These are phyloP conservation scores for Przewalskia tangutica DNA, from an alignment of 257 asterid genomes.

Conservation along the genomic window DNA sequence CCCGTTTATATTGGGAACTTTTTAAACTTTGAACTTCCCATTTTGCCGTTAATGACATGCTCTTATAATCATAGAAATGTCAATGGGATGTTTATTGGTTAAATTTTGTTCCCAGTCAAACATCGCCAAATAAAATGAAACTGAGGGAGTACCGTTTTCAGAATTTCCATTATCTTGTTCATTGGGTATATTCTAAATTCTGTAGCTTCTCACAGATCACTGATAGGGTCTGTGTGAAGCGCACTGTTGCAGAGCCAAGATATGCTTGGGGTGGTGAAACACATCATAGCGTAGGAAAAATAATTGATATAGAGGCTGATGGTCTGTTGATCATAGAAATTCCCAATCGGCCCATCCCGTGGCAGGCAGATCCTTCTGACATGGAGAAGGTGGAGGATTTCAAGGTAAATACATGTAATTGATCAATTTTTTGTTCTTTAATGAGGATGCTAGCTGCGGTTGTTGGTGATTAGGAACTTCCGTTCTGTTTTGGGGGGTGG, in stretches of 20 bases:
- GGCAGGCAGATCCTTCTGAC: constrained; percentile 99
- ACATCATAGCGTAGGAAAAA: constrained; percentile 93
- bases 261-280: constrained; percentile 99
- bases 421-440: neutral
- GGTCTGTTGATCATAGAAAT: constrained; percentile 90
- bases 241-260: constrained; percentile 98
- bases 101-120: neutral
- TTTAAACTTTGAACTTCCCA: neutral
- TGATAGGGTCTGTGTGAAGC: constrained; percentile 95
- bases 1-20: neutral
- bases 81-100: neutral
- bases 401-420: constrained; percentile 44
- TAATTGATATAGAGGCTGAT: constrained; percentile 86
- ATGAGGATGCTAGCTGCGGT: neutral
- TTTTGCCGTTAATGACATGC: neutral
- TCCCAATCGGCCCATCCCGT: constrained; percentile 74
- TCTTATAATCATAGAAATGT: neutral
- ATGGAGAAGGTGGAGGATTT: constrained; percentile 93
- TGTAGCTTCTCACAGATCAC: constrained; percentile 48
- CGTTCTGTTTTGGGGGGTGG: neutral
- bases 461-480: neutral
- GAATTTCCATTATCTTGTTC: neutral
- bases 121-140: neutral
- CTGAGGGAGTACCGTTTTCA: neutral
- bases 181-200: constrained; percentile 4